These are phyloP conservation scores for Fusarium sp. DNA, from an alignment of 2,329 filamentous ascomycete genomes.

Conservation along the genomic window DNA sequence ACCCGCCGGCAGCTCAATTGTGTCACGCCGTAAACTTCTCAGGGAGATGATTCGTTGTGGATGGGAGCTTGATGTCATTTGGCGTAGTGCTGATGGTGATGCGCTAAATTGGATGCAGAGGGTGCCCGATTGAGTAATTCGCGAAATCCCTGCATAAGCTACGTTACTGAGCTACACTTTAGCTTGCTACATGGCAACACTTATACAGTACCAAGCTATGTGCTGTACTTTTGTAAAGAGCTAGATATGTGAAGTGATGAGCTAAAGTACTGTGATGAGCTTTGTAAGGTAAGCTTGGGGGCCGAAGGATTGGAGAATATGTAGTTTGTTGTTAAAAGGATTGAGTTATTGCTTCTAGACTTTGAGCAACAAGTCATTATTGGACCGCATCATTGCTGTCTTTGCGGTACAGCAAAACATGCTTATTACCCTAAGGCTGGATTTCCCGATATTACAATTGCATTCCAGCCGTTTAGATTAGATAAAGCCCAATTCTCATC, in stretches of 20 bases:
- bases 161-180: background rate
- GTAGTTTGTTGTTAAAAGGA: no score
- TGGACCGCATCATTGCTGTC: background rate
- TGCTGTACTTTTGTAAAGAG: background rate
- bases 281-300: background rate
- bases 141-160: conserved; percentile 4
- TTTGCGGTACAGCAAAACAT: background rate
- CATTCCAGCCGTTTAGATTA: background rate
- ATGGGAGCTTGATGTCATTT: conserved; percentile 23
- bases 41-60: background rate
- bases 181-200: background rate
- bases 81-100: conserved; percentile 2
- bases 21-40: background rate
- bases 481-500: background rate
- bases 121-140: conserved; percentile 1
- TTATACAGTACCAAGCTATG: background rate
- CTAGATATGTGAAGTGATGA: background rate
- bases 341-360: background rate
- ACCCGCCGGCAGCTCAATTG: background rate
- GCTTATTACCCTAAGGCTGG: background rate
- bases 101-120: background rate
- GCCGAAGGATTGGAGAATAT: background rate
- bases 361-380: background rate
- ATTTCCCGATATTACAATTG: background rate
- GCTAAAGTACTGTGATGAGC: background rate